Base-by-base conservation (phyloP, 2,329 filamentous ascomycete species). In the Elsinoe arachidis region DNA sequence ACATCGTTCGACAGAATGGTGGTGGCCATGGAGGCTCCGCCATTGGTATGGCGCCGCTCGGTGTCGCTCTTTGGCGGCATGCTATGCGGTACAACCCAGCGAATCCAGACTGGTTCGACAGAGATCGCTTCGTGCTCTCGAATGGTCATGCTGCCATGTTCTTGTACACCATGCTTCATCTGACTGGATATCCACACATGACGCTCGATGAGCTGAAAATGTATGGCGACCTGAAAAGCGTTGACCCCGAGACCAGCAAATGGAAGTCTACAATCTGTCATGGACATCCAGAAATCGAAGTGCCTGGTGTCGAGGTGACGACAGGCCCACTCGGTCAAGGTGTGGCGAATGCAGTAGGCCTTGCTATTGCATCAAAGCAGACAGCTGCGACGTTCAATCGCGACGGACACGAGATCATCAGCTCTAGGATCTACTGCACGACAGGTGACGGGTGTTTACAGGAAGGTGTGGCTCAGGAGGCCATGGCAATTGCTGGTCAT, bases 271-370 rank as follows among this genome's bases (percentile, higher is more conserved):
- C 78, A 0, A 60, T 81, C n/a, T 80, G 78, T 53, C 80, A 77
- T 0, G 79, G 77, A 0, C 79, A 78, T 63, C 80, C 80, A 0
- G 79, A 83, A 65, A 81, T 82, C 56, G 79, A 83, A 63, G 71
- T 78, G 59, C 73, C 78, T 34, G 79, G 79, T 5, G 74, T 83
- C 56, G 79, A 83, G 67, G 78, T 83, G 3, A 83, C 80, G 0
- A 83, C 81, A 0, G 80, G 80, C 0, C 80, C 80, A 2, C 69
- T 83, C 0, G 80, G 81, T 0, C 80, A 83, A 62, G 81, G 80
- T 11, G 72, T 83, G n/a, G 78, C 80, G 17, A 83, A 84, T 60
- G 78, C 80, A 0, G 80, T 83, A 6, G 80, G 81, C 7, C 68
- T 83, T 21, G 80, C 81, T 10, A 79, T 82, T 63, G 80, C 80